These are phyloP conservation scores for Pythium vanterpoolii DNA, from an alignment of 352 stramenopile species.

Conservation along the genomic window DNA sequence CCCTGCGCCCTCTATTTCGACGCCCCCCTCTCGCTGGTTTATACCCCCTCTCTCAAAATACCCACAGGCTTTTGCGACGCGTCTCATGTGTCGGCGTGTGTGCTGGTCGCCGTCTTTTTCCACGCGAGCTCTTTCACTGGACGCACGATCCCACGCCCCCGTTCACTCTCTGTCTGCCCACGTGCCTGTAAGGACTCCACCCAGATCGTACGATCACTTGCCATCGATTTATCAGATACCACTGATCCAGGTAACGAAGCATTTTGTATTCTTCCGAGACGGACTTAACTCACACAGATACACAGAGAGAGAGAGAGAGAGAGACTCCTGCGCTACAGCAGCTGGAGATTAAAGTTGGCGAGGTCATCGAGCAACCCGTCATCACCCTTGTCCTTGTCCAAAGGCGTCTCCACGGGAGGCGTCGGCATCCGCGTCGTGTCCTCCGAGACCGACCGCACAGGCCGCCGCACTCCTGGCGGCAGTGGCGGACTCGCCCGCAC, in stretches of 20 bases:
- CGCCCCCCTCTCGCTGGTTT: background rate
- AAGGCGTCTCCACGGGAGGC: background rate
- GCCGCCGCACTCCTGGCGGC: conserved; percentile 31
- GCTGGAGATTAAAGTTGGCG: conserved; percentile 72
- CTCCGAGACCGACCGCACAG: conserved; percentile 51
- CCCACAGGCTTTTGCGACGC: background rate
- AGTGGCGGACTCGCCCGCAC: conserved; percentile 20
- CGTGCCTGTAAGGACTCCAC: too few species aligned
- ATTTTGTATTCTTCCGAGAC: background rate
- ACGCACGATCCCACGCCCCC: too few species aligned
- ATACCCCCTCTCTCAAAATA: background rate
- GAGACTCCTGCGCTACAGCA: conserved; percentile 20
- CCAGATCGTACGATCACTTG: too few species aligned
- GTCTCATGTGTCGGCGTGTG: too few species aligned
- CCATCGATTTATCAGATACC: too few species aligned
- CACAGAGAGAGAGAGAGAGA: background rate
- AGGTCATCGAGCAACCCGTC: conserved; percentile 51
- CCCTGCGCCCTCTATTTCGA: background rate
- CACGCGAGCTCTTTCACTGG: too few species aligned
- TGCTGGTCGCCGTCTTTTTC: too few species aligned
- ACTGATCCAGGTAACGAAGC: too few species aligned
- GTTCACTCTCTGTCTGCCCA: too few species aligned
- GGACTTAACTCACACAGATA: background rate
- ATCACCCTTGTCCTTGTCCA: conserved; percentile 1
- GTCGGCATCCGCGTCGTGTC: conserved; percentile 41